A percentile compares a stretch with the other conserved stretches of the same genome.
These are phyloP conservation scores for Phaeosphaeriaceae sp. DNA, from an alignment of 2,329 filamentous ascomycete species.

Conservation along the genomic window DNA sequence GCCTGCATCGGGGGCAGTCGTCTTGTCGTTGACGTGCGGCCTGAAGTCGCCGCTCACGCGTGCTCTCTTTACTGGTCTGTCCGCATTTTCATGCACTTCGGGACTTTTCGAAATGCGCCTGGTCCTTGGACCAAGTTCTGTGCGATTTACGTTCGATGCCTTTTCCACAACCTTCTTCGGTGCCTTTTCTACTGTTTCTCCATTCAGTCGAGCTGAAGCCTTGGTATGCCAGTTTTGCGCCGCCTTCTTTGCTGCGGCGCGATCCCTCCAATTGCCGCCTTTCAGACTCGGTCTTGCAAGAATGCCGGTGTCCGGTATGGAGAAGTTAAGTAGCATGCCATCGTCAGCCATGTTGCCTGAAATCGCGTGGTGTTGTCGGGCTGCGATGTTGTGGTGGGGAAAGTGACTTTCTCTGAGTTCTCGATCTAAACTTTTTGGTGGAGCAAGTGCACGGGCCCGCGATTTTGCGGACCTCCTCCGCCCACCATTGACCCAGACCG, in stretches of 20 bases:
- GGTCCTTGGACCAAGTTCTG: conserved; percentile 34
- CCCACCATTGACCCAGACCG: neutral
- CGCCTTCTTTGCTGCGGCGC: conserved; percentile 78
- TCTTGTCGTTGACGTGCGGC: conserved; percentile 33
- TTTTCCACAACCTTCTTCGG: conserved; percentile 28
- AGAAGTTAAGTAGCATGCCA: conserved; percentile 93
- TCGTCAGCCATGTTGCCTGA: conserved; percentile 80
- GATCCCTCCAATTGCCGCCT: conserved; percentile 92
- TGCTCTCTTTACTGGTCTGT: conserved; percentile 43
- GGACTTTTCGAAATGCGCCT: conserved; percentile 24
- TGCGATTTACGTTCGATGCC: conserved; percentile 40
- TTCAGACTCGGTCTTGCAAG: conserved; percentile 72
- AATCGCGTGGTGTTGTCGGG: neutral
- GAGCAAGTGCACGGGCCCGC: conserved; percentile 14
- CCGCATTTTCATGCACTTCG: conserved; percentile 18
- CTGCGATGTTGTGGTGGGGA: conserved; percentile 1
- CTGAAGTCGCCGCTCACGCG: conserved; percentile 50
- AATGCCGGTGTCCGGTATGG: conserved; percentile 72
- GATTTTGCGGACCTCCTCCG: neutral
- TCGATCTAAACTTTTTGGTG: conserved; percentile 26
- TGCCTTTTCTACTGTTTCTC: conserved; percentile 22
- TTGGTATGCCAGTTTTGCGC: conserved; percentile 61
- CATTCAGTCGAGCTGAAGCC: conserved; percentile 40
- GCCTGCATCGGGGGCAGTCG: conserved; percentile 6
- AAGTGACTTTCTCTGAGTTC: conserved; percentile 1